phyloP scores from a whole-genome alignment of 768 basidiomycete species.

The Russula brevipes region DNA sequence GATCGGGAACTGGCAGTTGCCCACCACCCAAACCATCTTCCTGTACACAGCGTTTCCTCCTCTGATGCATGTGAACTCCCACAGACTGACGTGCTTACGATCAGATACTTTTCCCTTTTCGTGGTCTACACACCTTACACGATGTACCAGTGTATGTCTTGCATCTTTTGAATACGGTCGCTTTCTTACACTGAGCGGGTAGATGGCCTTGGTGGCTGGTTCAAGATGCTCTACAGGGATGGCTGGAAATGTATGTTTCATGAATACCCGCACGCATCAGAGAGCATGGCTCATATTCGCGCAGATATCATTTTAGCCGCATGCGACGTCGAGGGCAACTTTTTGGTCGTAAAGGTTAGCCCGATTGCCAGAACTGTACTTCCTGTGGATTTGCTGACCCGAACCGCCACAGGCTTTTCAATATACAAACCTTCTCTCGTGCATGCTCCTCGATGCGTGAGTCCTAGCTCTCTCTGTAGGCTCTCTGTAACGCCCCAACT shows the following conservation, averaged over 20 bases:
- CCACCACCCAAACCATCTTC: constrained; percentile 82
- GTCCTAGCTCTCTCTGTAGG: constrained; percentile 25
- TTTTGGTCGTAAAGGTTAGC: constrained; percentile 67
- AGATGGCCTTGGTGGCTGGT: constrained; percentile 87
- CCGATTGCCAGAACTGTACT: constrained; percentile 2
- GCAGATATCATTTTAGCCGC: constrained; percentile 72
- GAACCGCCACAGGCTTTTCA: constrained; percentile 57
- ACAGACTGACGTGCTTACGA: not conserved
- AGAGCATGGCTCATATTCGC: constrained; percentile 5
- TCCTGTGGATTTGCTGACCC: not conserved
- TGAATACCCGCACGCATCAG: not conserved
- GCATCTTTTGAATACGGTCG: not conserved
- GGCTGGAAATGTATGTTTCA: constrained; percentile 77
- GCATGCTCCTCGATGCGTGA: constrained; percentile 88
- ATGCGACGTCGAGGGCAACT: constrained; percentile 87
- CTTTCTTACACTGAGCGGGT: not conserved
- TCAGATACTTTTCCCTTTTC: constrained; percentile 75
- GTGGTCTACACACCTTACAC: constrained; percentile 81
- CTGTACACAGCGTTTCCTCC: constrained; percentile 52
- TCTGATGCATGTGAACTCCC: not conserved
- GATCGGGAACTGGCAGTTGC: constrained; percentile 59
- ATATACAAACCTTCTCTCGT: constrained; percentile 82
- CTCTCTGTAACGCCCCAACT: not conserved
- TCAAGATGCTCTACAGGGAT: constrained; percentile 60
- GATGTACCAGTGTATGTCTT: constrained; percentile 69